phyloP scores from a whole-genome alignment of 768 basidiomycete genomes.

The Suillus luteus region DNA sequence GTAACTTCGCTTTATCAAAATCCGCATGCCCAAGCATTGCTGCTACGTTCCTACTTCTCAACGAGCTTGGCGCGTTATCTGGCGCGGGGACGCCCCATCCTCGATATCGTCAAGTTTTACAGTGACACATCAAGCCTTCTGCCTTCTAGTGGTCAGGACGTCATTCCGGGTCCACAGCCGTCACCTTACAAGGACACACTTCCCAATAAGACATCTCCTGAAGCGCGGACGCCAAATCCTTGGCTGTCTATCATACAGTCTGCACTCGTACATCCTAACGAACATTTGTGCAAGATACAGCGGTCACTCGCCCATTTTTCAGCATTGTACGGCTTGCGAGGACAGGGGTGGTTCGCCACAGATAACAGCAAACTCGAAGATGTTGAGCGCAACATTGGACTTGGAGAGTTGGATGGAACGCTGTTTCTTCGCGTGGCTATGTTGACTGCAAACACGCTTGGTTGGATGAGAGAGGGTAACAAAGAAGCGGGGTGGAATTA shows the following conservation, averaged over 20 bases:
- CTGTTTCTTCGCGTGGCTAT: conserved; percentile 30
- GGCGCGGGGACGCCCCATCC: conserved; percentile 34
- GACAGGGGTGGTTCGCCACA: conserved; percentile 16
- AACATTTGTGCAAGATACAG: conserved; percentile 28
- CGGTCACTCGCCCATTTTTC: conserved; percentile 30
- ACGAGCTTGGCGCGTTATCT: conserved; percentile 33
- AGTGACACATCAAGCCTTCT: conserved; percentile 23
- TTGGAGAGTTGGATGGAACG: conserved; percentile 28
- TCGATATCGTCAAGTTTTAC: conserved; percentile 36
- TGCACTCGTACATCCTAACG: conserved; percentile 34
- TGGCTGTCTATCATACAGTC: conserved; percentile 39
- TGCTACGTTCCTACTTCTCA: conserved; percentile 34
- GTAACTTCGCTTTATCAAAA: conserved; percentile 36
- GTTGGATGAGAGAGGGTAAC: conserved; percentile 40
- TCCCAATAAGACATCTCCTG: conserved; percentile 13
- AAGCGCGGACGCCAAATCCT: conserved; percentile 31
- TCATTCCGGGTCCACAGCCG: conserved; percentile 16
- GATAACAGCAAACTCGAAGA: conserved; percentile 20
- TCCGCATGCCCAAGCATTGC: conserved; percentile 24
- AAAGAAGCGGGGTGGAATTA: conserved; percentile 30
- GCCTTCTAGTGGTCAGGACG: conserved; percentile 10
- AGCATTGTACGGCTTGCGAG: conserved; percentile 21
- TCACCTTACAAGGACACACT: conserved; percentile 13
- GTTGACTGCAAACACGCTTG: conserved; percentile 31
- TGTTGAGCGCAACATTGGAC: conserved; percentile 27